Evolutionary conservation across 768 basidiomycete species (phyloP), one percentile per base, ranked within the genome.

Genomic region (Rhizopogon vesiculosus): DNA sequence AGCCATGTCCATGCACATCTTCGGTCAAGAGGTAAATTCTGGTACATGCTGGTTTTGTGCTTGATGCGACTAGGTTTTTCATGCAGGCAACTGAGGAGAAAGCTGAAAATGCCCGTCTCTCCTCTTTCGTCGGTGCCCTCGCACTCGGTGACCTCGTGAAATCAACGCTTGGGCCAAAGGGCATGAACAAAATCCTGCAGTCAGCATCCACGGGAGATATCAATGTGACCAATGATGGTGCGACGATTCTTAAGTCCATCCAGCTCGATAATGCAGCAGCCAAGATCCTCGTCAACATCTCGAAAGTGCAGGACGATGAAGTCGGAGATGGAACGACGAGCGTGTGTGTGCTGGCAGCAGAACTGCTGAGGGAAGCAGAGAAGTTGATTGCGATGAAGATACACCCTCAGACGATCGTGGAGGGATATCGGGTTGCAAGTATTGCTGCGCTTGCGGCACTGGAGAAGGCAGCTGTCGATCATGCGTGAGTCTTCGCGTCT

Each of bases 161-260:
- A 75, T 96, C 94, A 1, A 99, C 97, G 7, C 82, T 99, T 2
- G 97, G 97, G 8, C 97, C 97, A 22, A 98, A 99, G 73, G 97
- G 97, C 54, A 99, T 98, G 96, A 98, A 98, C 85, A 98, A 98
- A 78, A 98, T 99, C 59, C 84, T 99, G 15, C 96, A 95, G 72
- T 95, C 93, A 1, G 85, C 73, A 1, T 91, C 93, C 5, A 84
- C 88, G 0, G 93, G 93, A 5, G 91, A 94, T 29, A 91, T 99
- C 65, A 97, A 87, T 60, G 96, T 99, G 48, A 99, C 97, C 10
- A 99, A 99, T 72, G 97, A 99, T 70, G 97, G 97, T 4, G 97
- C 97, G 3, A 98, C 97, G 45, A 99, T 98, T 65, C 83, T 99
- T 56, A 98, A 98, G 71, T 87, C 91, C 46, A 98, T 99, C 65